phyloP scores from a whole-genome alignment of 2,329 filamentous ascomycete genomes.

The Hypomyces rosellus region DNA sequence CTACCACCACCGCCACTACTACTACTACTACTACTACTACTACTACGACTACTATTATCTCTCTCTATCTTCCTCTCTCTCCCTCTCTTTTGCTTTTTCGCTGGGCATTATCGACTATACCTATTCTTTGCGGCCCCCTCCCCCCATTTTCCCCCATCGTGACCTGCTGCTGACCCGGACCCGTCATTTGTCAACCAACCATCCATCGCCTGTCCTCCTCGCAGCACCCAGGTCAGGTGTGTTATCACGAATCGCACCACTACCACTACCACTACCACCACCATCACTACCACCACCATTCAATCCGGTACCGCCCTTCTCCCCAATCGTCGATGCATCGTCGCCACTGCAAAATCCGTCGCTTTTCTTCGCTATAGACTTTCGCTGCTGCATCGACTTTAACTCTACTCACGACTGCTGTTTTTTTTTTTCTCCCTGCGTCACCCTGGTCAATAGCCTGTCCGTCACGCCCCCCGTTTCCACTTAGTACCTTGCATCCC shows the following conservation, averaged over 20 bases:
- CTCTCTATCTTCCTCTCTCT: background rate
- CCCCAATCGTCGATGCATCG: conserved; percentile 22
- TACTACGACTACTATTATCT: background rate
- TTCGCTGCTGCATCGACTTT: conserved; percentile 9
- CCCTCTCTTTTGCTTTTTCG: background rate
- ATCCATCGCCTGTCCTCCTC: background rate
- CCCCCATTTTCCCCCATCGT: background rate
- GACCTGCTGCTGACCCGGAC: background rate
- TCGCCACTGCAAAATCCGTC: conserved; percentile 16
- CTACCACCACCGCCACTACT: too few relatives aligned
- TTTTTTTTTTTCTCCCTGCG: conserved; percentile 8
- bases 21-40: background rate
- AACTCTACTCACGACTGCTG: conserved; percentile 6
- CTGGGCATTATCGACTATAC: background rate
- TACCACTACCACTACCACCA: background rate
- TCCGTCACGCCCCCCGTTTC: too few relatives aligned
- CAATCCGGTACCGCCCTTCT: conserved; percentile 2
- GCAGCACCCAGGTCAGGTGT: conserved; percentile 7
- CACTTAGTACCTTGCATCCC: conserved; percentile 11
- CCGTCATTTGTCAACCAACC: conserved; percentile 18
- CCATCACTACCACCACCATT: conserved; percentile 6
- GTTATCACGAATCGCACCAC: conserved; percentile 13
- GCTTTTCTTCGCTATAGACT: conserved; percentile 15
- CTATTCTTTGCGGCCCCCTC: too few relatives aligned
- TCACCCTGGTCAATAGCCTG: background rate